These are phyloP conservation scores for Vanrija pseudolonga DNA, from an alignment of 1,284 basidiomycete species.

Conservation along the genomic window DNA sequence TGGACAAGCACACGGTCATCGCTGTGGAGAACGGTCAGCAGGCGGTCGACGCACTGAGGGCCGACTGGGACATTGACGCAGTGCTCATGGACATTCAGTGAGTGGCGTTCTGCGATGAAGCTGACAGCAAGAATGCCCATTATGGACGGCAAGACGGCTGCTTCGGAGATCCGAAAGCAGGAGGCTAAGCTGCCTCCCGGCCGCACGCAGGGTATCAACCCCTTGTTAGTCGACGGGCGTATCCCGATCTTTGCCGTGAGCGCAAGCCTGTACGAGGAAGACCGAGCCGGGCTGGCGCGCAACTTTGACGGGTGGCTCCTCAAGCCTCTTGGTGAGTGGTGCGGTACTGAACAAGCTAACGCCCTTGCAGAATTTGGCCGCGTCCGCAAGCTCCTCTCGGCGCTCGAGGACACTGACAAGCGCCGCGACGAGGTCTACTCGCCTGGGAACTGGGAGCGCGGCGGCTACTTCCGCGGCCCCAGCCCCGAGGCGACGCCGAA, in stretches of 20 bases:
- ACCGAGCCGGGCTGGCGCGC: constrained; percentile 59
- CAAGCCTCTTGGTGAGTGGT: constrained; percentile 62
- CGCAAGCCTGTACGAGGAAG: constrained; percentile 65
- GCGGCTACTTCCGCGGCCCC: constrained; percentile 59
- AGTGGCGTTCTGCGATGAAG: constrained; percentile 28
- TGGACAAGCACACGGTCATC: constrained; percentile 66
- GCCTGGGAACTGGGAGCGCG: constrained; percentile 65
- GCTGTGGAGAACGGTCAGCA: constrained; percentile 74
- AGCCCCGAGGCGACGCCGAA: too few relatives aligned
- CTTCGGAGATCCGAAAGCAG: constrained; percentile 62
- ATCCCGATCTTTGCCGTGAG: constrained; percentile 82
- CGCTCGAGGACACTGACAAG: constrained; percentile 58
- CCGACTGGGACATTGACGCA: constrained; percentile 61
- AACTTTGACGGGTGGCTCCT: constrained; percentile 84
- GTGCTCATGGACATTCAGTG: constrained; percentile 83
- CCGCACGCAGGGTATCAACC: constrained; percentile 11
- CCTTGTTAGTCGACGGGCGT: constrained; percentile 58
- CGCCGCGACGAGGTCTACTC: constrained; percentile 60
- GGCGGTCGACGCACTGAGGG: constrained; percentile 60
- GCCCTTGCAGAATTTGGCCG: constrained; percentile 61
- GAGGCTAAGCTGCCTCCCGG: constrained; percentile 47
- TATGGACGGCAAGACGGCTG: constrained; percentile 70
- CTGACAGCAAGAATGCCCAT: constrained; percentile 67
- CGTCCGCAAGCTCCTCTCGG: constrained; percentile 59
- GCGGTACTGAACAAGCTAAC: neutral